Evolutionary conservation across 2,329 filamentous ascomycete species (phyloP), one percentile per base, ranked within the genome.

Genomic region (Tolypocladium endophyticum): DNA sequence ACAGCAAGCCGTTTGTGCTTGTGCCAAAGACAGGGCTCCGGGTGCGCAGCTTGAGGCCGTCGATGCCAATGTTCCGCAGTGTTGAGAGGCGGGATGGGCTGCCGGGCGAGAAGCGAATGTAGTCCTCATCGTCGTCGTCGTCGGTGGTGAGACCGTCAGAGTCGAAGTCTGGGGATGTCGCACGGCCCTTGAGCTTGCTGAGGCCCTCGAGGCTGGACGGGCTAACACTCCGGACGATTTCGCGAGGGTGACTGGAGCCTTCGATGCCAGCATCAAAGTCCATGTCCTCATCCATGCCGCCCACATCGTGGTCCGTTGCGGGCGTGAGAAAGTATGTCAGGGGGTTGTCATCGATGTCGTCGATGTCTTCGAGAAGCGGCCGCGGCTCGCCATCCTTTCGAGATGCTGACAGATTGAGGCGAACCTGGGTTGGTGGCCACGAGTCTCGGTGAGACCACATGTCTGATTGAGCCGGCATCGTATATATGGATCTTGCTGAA

Each of bases 211-310:
- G 79, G 36, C 75, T 81, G 0, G 81, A 84, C 2, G 82, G 82
- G 66, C 81, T 84, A 61, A 85, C 77, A 64, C 79, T 83, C 62
- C 82, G 77, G 58, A 83, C 72, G 47, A 79, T 74, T 20, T 77
- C 75, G 35, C 71, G 68, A 3, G 78, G 77, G 4, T 74, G 73
- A 61, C 72, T 76, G 58, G 73, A 68, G 64, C 81, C 77, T 66
- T 84, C 81, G 67, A 85, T 85, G 59, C 82, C 81, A 43, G 82
- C 82, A 66, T 84, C 81, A 64, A 82, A 79, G 63, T 81, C 79
- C 71, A 80, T 73, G 68, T 79, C 76, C 63, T 73, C 73, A 53
- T 77, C 70, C 38, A 72, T 65, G 39, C 73, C 73, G 16, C 73
- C 69, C 28, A 76, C 73, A 25, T 79, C 75, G 14, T 75, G 66